Percentiles rank a stretch among this genome's conserved stretches.
Conservation (phyloP, 2,329 filamentous ascomycete genomes). For the Clonostachys byssicola region DNA sequence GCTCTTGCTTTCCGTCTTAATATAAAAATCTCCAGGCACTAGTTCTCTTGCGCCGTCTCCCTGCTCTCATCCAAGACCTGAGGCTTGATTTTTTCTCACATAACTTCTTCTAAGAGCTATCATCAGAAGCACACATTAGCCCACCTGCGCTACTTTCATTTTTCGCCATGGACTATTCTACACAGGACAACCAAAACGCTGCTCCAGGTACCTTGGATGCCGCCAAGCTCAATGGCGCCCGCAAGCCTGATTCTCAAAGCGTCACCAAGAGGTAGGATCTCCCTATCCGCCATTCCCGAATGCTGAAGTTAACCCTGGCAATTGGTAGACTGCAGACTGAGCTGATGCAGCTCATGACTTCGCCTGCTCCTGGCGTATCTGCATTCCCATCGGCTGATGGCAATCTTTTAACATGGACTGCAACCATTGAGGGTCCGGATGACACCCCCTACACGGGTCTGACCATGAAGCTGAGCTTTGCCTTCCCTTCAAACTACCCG, state of each 20-base stretch:
- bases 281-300: neutral
- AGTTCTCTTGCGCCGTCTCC: too few species aligned
- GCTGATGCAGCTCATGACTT: constrained; percentile 97
- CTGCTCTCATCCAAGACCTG: too few species aligned
- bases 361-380: constrained; percentile 86
- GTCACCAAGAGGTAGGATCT: constrained; percentile 67
- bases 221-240: constrained; percentile 54
- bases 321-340: constrained; percentile 80
- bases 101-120: too few species aligned
- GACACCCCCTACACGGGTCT: constrained; percentile 89
- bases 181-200: constrained; percentile 61
- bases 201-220: constrained; percentile 58
- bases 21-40: too few species aligned
- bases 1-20: too few species aligned
- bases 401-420: constrained; percentile 89
- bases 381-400: constrained; percentile 90
- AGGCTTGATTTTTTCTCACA: too few species aligned
- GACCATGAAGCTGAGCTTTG: constrained; percentile 87
- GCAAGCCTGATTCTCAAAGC: constrained; percentile 64
- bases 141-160: neutral
- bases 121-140: neutral
- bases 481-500: constrained; percentile 89
- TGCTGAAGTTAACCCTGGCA: constrained; percentile 1
- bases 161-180: constrained; percentile 34
- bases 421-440: constrained; percentile 85